Conservation (phyloP, 2,329 filamentous ascomycete genomes). For the Fonsecaea nubica region DNA sequence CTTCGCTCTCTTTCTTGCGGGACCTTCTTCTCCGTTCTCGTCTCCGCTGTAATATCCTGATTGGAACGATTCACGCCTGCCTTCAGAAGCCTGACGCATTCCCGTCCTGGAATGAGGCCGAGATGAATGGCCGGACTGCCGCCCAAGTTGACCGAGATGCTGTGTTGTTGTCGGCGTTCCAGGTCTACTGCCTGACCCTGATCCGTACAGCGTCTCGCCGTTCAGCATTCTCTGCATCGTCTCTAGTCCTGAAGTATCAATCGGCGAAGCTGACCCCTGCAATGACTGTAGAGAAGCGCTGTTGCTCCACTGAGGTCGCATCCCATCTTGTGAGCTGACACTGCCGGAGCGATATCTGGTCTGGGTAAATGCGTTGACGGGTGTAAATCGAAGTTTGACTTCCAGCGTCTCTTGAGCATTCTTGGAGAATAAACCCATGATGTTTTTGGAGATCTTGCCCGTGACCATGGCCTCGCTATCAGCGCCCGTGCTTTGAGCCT, state of each 20-base stretch:
- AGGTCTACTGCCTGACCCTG: constrained; percentile 36
- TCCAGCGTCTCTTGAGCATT: constrained; percentile 85
- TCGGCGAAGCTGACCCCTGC: constrained; percentile 45
- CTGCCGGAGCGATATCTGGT: constrained; percentile 38
- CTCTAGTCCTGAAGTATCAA: constrained; percentile 53
- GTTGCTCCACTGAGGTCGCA: constrained; percentile 33
- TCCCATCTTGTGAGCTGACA: constrained; percentile 38
- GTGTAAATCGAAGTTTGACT: constrained; percentile 85
- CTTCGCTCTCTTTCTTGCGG: constrained; percentile 78
- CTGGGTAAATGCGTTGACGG: constrained; percentile 61
- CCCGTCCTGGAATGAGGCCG: constrained; percentile 37
- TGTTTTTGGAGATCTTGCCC: constrained; percentile 85
- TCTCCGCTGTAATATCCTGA: constrained; percentile 75
- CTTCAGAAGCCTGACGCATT: constrained; percentile 46
- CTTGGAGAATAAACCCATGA: constrained; percentile 81
- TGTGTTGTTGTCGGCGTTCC: constrained; percentile 34
- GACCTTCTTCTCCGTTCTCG: constrained; percentile 63
- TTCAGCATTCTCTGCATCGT: constrained; percentile 53
- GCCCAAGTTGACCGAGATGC: constrained; percentile 24
- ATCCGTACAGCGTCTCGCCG: constrained; percentile 42
- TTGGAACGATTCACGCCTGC: constrained; percentile 48
- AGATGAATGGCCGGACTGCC: constrained; percentile 28
- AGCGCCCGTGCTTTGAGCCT: constrained; percentile 52
- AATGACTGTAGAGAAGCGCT: constrained; percentile 36
- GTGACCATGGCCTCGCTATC: constrained; percentile 69